Conservation (phyloP, 352 stramenopile species). For the Elongisporangium undulatum region DNA sequence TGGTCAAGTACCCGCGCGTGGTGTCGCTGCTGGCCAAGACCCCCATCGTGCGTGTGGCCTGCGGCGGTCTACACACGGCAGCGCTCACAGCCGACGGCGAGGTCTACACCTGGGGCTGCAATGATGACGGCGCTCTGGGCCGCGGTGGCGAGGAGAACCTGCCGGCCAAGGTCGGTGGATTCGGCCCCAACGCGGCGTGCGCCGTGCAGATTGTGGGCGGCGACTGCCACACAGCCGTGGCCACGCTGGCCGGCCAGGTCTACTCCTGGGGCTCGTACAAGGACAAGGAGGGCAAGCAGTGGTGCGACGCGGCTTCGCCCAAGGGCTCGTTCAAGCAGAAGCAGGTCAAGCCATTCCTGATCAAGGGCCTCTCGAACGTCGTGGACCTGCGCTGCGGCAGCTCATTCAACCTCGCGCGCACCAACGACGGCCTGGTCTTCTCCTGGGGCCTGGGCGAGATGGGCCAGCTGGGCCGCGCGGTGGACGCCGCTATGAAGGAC, state of each 20-base stretch:
- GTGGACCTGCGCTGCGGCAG: conserved; percentile 82
- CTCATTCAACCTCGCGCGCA: conserved; percentile 82
- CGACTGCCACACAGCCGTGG: conserved; percentile 92
- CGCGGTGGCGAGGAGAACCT: conserved; percentile 75
- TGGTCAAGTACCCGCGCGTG: conserved; percentile 64
- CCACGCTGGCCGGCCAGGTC: conserved; percentile 87
- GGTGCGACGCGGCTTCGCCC: conserved; percentile 70
- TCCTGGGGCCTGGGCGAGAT: conserved; percentile 92
- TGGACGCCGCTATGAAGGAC: conserved; percentile 64
- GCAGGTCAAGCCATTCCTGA: conserved; percentile 53
- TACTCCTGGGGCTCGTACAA: conserved; percentile 96
- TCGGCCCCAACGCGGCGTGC: conserved; percentile 31
- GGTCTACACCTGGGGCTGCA: conserved; percentile 95
- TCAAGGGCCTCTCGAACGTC: conserved; percentile 54
- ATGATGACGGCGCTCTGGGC: conserved; percentile 90
- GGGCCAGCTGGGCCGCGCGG: conserved; percentile 77
- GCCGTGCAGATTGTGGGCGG: conserved; percentile 85
- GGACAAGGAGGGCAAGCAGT: conserved; percentile 95
- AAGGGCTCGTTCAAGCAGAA: conserved; percentile 80
- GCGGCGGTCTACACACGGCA: conserved; percentile 90
- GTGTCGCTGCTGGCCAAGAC: conserved; percentile 37
- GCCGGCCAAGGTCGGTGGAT: conserved; percentile 51
- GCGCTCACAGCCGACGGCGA: conserved; percentile 81
- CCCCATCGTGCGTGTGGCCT: conserved; percentile 67
- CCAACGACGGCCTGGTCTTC: conserved; percentile 83